These are phyloP conservation scores for Sideroxylon spinosum DNA, from an alignment of 179 eudicot genomes.

Conservation along the genomic window DNA sequence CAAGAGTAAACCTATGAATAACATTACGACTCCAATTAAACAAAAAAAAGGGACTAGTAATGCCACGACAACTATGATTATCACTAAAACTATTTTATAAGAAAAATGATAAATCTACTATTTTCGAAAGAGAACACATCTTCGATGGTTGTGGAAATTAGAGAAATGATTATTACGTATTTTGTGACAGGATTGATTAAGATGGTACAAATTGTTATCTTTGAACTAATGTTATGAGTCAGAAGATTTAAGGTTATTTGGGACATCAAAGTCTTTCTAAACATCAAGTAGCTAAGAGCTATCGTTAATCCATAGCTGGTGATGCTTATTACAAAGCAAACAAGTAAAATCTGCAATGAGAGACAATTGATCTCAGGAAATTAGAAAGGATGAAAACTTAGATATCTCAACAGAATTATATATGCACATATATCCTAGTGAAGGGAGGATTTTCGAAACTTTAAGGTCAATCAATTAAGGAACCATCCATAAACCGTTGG, in stretches of 20 bases:
- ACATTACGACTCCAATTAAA: slow-evolving; percentile 54
- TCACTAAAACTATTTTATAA: slow-evolving; percentile 34
- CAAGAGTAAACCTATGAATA: too few relatives aligned
- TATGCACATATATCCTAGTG: too few relatives aligned
- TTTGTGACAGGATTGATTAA: slow-evolving; percentile 43
- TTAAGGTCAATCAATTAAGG: too few relatives aligned
- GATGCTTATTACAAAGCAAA: slow-evolving; percentile 40
- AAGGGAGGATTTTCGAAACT: too few relatives aligned
- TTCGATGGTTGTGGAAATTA: slow-evolving; percentile 42
- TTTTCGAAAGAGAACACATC: slow-evolving; percentile 19
- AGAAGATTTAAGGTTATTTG: slow-evolving; percentile 55
- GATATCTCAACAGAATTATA: too few relatives aligned
- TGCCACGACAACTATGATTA: slow-evolving; percentile 41
- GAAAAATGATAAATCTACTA: slow-evolving; percentile 21
- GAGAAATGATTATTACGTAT: slow-evolving; percentile 40
- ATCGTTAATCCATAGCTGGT: slow-evolving; percentile 49
- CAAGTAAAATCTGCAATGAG: slow-evolving; percentile 36
- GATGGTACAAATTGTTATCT: slow-evolving; percentile 48
- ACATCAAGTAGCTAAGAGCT: slow-evolving; percentile 44
- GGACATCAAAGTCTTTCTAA: slow-evolving; percentile 33
- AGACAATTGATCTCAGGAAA: neutral
- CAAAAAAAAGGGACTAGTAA: slow-evolving; percentile 42
- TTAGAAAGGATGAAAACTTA: neutral
- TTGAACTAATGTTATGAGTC: slow-evolving; percentile 25
- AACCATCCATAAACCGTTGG: too few relatives aligned